Percentiles rank a stretch among this genome's conserved stretches.
phyloP scores from a whole-genome alignment of 2,329 filamentous ascomycete genomes.

The Cadophora malorum region DNA sequence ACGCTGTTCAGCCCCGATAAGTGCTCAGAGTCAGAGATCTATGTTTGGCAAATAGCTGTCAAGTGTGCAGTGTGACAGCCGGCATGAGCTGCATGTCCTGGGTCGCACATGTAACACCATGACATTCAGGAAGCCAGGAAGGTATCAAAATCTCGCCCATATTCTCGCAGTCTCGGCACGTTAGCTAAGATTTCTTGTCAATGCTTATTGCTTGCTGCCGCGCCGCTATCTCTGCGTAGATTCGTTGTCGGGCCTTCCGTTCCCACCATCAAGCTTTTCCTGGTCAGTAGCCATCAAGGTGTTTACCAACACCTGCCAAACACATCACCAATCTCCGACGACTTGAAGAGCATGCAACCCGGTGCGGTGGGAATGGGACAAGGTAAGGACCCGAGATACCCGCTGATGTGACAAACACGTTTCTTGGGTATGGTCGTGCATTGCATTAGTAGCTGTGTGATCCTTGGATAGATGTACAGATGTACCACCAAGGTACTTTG shows the following conservation, averaged over 20 bases:
- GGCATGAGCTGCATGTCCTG: conserved; percentile 5
- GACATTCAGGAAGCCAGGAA: background rate
- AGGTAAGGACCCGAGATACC: background rate
- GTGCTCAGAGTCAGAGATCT: background rate
- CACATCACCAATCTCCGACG: background rate
- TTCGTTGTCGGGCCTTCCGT: conserved; percentile 1
- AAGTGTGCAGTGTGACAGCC: background rate
- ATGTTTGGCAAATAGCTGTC: background rate
- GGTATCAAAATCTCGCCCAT: background rate
- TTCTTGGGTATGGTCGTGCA: background rate
- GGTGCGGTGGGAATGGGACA: conserved; percentile 5
- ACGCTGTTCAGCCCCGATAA: background rate
- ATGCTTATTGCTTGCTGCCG: conserved; percentile 7
- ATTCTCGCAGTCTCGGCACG: background rate
- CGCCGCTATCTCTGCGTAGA: conserved; percentile 9
- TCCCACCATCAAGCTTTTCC: conserved; percentile 9
- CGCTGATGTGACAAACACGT: background rate
- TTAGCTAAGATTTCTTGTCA: background rate
- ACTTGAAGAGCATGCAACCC: background rate
- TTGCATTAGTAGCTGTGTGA: conserved; percentile 12
- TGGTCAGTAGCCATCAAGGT: conserved; percentile 1
- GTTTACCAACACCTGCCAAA: background rate
- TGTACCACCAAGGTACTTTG: conserved; percentile 10
- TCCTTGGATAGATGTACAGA: background rate
- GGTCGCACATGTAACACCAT: background rate